These are phyloP conservation scores for Tagetes erecta DNA, from an alignment of 129 eudicot species.

Conservation along the genomic window DNA sequence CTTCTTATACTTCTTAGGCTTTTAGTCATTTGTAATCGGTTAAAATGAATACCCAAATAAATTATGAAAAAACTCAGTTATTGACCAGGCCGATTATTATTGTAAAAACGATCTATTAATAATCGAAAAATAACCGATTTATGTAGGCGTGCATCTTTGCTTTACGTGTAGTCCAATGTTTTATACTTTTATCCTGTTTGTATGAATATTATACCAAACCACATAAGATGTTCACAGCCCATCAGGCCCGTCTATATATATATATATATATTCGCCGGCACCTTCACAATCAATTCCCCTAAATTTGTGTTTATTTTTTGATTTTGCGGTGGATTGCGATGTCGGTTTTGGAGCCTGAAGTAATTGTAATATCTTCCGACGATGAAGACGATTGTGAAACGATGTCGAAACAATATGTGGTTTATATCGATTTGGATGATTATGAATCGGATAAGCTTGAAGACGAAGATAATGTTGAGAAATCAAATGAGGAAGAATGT, in stretches of 20 bases:
- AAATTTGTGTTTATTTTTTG: not conserved
- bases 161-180: too few relatives aligned
- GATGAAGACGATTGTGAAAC: slow-evolving; percentile 25
- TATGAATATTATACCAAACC: too few relatives aligned
- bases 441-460: slow-evolving; percentile 13
- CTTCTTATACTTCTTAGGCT: too few relatives aligned
- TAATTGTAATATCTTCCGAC: slow-evolving; percentile 43
- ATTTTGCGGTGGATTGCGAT: slow-evolving; percentile 8
- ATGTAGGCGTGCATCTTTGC: too few relatives aligned
- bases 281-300: not conserved
- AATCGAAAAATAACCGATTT: too few relatives aligned
- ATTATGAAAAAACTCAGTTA: too few relatives aligned
- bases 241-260: not conserved
- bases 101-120: too few relatives aligned
- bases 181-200: too few relatives aligned
- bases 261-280: not conserved
- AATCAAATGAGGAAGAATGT: slow-evolving; percentile 19
- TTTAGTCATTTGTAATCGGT: too few relatives aligned
- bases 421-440: slow-evolving; percentile 15
- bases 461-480: slow-evolving; percentile 26
- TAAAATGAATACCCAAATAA: too few relatives aligned
- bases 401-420: not conserved
- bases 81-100: too few relatives aligned
- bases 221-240: not conserved
- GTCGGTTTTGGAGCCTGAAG: slow-evolving; percentile 40